Conservation (phyloP, 352 stramenopile genomes). For the Globisporangium viniferum region DNA sequence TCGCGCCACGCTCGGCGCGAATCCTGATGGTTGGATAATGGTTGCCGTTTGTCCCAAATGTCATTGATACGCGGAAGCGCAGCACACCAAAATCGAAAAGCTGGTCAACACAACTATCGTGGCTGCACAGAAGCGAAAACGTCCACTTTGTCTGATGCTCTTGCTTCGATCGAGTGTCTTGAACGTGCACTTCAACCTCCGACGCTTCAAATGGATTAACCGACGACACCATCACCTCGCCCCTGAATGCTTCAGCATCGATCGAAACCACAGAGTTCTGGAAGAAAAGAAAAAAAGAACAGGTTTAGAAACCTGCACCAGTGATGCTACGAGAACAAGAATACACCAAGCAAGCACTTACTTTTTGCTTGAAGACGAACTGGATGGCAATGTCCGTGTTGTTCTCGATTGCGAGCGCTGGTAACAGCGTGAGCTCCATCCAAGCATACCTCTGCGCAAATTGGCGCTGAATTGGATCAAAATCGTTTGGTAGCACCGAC, state of each 20-base stretch:
- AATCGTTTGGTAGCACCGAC: slow-evolving; percentile 43
- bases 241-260: slow-evolving; percentile 17
- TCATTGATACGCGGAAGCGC: slow-evolving; percentile 22
- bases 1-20: slow-evolving; percentile 19
- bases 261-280: slow-evolving; percentile 12
- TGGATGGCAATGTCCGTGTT: slow-evolving; percentile 24
- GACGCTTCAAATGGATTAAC: slow-evolving; percentile 40
- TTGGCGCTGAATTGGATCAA: slow-evolving; percentile 36
- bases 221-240: slow-evolving; percentile 25
- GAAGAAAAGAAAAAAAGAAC: not conserved
- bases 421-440: slow-evolving; percentile 49
- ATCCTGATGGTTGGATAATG: slow-evolving; percentile 31
- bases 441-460: slow-evolving; percentile 45
- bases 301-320: not conserved
- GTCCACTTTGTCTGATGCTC: not conserved
- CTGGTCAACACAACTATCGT: slow-evolving; percentile 21
- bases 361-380: slow-evolving; percentile 40
- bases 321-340: not conserved
- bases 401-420: slow-evolving; percentile 43
- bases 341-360: slow-evolving; percentile 10
- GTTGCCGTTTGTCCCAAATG: slow-evolving; percentile 5
- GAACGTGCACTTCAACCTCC: slow-evolving; percentile 18
- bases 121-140: slow-evolving; percentile 13
- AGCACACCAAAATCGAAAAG: slow-evolving; percentile 32
- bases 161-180: not conserved